phyloP scores from a whole-genome alignment of 495 filamentous ascomycete species.

The Penicillium simplicissimum region DNA sequence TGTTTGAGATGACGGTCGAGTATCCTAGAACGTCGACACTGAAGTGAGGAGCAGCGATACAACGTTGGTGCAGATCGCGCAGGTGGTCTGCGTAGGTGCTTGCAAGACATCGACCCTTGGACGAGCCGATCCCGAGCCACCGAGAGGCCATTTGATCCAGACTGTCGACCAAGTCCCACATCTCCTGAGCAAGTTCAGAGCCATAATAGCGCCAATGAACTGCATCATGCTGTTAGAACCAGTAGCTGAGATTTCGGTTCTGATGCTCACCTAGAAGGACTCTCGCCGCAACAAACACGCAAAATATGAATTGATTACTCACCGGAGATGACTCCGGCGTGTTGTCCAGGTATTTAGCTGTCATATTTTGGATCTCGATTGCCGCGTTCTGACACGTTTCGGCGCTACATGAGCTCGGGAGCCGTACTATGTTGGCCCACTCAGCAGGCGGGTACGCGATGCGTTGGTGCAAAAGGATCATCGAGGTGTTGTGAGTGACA shows the following conservation, averaged over 20 bases:
- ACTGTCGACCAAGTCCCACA: background rate
- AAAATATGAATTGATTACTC: conserved; percentile 42
- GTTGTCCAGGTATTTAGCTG: conserved; percentile 36
- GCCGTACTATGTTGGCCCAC: conserved; percentile 32
- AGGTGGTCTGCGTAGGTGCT: conserved; percentile 9
- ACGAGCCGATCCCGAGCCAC: background rate
- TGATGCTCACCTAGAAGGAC: conserved; percentile 31
- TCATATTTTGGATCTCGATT: conserved; percentile 39
- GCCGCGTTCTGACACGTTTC: conserved; percentile 46
- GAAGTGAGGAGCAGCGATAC: conserved; percentile 4
- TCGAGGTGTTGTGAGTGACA: conserved; percentile 24
- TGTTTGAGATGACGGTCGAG: conserved; percentile 1
- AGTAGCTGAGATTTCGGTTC: background rate
- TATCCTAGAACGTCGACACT: conserved; percentile 11
- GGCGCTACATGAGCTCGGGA: conserved; percentile 41
- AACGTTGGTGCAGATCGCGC: conserved; percentile 9
- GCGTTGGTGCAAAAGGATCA: conserved; percentile 19
- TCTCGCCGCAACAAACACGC: conserved; percentile 40
- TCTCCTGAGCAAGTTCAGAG: background rate
- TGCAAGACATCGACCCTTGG: background rate
- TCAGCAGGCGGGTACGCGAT: conserved; percentile 23
- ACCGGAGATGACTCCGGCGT: conserved; percentile 22
- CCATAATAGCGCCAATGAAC: conserved; percentile 18
- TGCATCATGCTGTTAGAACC: background rate
- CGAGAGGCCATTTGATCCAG: background rate